phyloP scores from a whole-genome alignment of 768 basidiomycete species.

The Suillus plorans region DNA sequence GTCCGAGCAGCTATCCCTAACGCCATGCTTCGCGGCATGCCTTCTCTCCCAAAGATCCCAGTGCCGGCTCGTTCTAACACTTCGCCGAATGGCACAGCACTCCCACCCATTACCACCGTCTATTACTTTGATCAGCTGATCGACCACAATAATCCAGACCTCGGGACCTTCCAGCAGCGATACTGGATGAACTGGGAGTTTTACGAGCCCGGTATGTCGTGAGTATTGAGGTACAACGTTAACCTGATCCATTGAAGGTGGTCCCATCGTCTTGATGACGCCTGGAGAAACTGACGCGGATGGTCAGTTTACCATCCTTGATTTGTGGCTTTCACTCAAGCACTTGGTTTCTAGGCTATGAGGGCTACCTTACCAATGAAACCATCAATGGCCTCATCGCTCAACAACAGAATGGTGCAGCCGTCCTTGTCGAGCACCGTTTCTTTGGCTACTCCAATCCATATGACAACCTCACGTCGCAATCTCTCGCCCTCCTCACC shows the following conservation, averaged over 20 bases:
- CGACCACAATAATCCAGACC: not conserved
- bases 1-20: not conserved
- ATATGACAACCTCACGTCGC: conserved; percentile 52
- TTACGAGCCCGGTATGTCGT: not conserved
- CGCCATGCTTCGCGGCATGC: not conserved
- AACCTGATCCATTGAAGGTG: not conserved
- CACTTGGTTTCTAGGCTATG: conserved; percentile 19
- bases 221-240: not conserved
- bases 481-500: conserved; percentile 60
- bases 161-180: not conserved
- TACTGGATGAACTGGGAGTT: not conserved
- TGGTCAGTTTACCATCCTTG: not conserved
- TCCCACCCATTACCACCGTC: not conserved
- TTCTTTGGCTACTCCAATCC: conserved; percentile 81
- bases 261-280: not conserved
- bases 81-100: not conserved
- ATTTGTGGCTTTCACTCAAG: not conserved
- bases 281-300: not conserved
- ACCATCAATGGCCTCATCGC: conserved; percentile 54
- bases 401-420: conserved; percentile 44
- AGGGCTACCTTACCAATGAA: conserved; percentile 59
- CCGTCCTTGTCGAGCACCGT: conserved; percentile 67
- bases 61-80: not conserved
- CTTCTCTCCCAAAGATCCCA: not conserved
- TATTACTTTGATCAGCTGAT: not conserved